Percentiles rank a stretch among this genome's conserved stretches.
Evolutionary conservation across 345 rosid genomes (phyloP).

Genomic region (Melaleuca quinquenervia): DNA sequence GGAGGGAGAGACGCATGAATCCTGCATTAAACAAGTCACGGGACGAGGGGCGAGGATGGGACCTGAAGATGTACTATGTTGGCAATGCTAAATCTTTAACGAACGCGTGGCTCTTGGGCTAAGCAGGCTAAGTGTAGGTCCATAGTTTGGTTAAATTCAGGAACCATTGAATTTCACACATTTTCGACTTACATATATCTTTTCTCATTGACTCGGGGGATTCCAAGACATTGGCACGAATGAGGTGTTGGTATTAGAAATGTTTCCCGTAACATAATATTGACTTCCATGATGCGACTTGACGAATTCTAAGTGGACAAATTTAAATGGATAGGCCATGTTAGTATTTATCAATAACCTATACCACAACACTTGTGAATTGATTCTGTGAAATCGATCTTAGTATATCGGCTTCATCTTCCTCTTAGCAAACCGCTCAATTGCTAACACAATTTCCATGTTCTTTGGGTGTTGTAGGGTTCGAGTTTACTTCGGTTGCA

Average conservation of each 20-base stretch:
- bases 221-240: neutral
- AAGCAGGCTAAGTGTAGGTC: neutral
- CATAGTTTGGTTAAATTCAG: no score
- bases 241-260: no score
- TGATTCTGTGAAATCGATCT: no score
- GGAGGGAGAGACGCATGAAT: neutral
- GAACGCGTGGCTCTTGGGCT: neutral
- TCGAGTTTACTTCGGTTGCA: conserved; percentile 34
- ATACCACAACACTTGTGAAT: no score
- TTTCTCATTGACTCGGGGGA: neutral
- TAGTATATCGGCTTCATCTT: no score
- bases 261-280: no score
- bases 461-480: conserved; percentile 10
- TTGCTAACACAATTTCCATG: neutral
- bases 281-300: no score
- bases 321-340: no score
- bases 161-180: no score
- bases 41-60: neutral
- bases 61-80: neutral
- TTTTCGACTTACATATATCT: neutral
- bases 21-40: neutral
- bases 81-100: neutral
- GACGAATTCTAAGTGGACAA: no score
- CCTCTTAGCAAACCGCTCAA: no score
- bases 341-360: no score